Percentiles rank a stretch among this genome's conserved stretches.
Conservation (phyloP, 306 rosid genomes). For the Rosa multiflora region DNA sequence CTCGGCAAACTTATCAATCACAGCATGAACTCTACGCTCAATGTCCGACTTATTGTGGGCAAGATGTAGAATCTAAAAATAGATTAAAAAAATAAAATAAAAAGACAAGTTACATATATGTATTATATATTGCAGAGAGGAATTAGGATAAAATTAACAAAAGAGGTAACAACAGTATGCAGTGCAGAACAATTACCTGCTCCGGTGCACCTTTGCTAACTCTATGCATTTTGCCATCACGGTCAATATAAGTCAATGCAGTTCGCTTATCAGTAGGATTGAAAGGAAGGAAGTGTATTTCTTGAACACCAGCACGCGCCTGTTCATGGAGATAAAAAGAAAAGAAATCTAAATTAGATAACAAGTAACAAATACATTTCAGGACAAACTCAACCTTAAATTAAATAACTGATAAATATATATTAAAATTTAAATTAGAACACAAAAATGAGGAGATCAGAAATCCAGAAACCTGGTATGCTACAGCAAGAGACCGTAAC, state of each 20-base stretch:
- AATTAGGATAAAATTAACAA: conserved; percentile 21
- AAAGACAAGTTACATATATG: background rate
- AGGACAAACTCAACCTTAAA: background rate
- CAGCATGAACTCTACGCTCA: conserved; percentile 86
- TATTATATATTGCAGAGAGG: conserved; percentile 1
- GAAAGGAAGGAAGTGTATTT: conserved; percentile 95
- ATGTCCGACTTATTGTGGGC: conserved; percentile 88
- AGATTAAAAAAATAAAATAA: background rate
- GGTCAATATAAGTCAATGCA: conserved; percentile 87
- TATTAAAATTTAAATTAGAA: background rate
- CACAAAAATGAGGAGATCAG: background rate
- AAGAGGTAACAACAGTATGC: background rate
- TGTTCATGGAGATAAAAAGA: conserved; percentile 29
- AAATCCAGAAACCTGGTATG: conserved; percentile 69
- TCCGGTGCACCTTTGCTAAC: conserved; percentile 99
- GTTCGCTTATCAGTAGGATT: conserved; percentile 98
- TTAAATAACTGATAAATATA: background rate
- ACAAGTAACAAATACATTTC: background rate
- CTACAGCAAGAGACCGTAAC: conserved; percentile 93
- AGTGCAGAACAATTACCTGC: conserved; percentile 59
- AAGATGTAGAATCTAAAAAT: conserved; percentile 74
- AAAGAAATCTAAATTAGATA: background rate
- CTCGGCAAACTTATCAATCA: conserved; percentile 94
- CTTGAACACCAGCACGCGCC: conserved; percentile 97
- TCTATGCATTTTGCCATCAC: conserved; percentile 83